phyloP scores from a whole-genome alignment of 148 eudicot species.

The Hydrangea macrophylla region DNA sequence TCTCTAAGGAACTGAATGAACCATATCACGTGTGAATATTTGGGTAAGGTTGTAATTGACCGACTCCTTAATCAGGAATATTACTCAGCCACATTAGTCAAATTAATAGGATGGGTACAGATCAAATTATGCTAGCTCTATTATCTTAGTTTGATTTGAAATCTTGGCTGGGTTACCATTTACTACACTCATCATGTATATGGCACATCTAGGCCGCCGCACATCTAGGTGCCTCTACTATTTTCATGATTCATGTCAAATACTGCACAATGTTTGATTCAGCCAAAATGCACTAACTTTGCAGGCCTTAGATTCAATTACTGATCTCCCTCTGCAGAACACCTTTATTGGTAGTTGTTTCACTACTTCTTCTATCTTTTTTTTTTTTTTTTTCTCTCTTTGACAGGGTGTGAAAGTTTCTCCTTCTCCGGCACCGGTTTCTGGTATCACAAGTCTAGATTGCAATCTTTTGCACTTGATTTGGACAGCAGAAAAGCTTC shows the following conservation, averaged over 20 bases:
- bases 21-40: neutral
- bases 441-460: slow-evolving; percentile 51
- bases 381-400: too few species aligned
- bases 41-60: neutral
- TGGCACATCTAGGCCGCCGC: too few species aligned
- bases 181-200: too few species aligned
- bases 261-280: too few species aligned
- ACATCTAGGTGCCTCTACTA: neutral
- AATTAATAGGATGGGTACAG: neutral
- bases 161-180: slow-evolving; percentile 8
- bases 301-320: neutral
- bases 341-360: slow-evolving; percentile 2
- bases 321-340: neutral
- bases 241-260: neutral
- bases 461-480: slow-evolving; percentile 59
- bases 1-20: neutral
- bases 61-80: slow-evolving; percentile 8
- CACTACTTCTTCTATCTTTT: slow-evolving; percentile 1
- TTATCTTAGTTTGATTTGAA: neutral
- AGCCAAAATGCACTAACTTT: neutral
- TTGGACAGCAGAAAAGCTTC: slow-evolving; percentile 84
- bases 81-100: neutral
- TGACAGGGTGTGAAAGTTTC: slow-evolving; percentile 86
- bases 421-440: slow-evolving; percentile 47
- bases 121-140: neutral